Evolutionary conservation across 306 rosid genomes (phyloP).

Genomic region (Prunus salicina): DNA sequence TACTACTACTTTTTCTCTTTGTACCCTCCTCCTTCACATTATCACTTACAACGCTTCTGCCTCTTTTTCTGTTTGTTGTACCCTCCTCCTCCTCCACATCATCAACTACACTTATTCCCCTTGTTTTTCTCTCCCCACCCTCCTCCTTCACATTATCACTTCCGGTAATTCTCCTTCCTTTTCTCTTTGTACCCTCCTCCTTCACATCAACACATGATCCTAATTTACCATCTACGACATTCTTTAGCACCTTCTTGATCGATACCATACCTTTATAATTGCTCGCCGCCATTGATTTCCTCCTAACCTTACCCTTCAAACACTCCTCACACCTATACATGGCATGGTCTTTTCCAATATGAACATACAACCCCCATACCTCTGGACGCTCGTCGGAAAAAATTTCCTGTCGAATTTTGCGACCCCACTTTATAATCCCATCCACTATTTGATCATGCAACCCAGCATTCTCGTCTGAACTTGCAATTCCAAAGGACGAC

Average conservation of each 20-base stretch:
- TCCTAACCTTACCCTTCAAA: background rate
- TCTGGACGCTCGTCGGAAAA: too few species aligned
- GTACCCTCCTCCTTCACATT: background rate
- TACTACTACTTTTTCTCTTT: background rate
- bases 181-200: too few species aligned
- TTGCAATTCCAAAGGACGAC: too few species aligned
- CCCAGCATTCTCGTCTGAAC: background rate
- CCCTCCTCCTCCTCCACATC: too few species aligned
- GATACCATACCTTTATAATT: background rate
- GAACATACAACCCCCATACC: background rate
- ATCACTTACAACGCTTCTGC: background rate
- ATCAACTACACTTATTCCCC: too few species aligned
- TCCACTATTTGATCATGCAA: background rate
- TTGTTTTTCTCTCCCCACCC: too few species aligned
- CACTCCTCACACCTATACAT: background rate
- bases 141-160: too few species aligned
- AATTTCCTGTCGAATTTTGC: background rate
- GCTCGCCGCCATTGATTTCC: background rate
- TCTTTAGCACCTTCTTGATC: background rate
- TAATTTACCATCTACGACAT: background rate
- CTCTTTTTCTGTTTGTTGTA: too few species aligned
- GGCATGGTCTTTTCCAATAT: too few species aligned
- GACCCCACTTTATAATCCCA: background rate
- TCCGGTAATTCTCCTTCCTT: too few species aligned
- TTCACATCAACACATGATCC: too few species aligned